A percentile compares a stretch with the other conserved stretches of the same genome.
These are phyloP conservation scores for Calocybe gangraenosa DNA, from an alignment of 768 basidiomycete genomes.

Conservation along the genomic window DNA sequence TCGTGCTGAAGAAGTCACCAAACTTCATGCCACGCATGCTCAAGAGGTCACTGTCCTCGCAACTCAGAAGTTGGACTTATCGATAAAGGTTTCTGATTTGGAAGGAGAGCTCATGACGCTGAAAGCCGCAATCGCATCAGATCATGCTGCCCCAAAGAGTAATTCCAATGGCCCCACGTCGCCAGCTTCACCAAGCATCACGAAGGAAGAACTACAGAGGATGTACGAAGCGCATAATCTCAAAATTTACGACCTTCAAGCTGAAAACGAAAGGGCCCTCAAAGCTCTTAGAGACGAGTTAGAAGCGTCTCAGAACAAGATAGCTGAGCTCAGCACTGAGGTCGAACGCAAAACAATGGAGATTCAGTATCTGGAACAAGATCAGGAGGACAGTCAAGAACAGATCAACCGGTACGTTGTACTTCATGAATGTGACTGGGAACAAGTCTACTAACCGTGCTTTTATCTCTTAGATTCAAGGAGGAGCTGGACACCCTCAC, in stretches of 20 bases:
- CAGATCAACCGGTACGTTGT: constrained; percentile 72
- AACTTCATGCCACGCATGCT: constrained; percentile 54
- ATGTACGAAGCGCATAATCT: constrained; percentile 83
- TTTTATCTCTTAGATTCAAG: constrained; percentile 54
- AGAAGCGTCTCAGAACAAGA: constrained; percentile 42
- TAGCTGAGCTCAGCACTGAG: constrained; percentile 55
- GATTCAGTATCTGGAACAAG: constrained; percentile 73
- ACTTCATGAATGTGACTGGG: constrained; percentile 43
- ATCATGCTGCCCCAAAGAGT: constrained; percentile 46
- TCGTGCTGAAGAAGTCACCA: constrained; percentile 68
- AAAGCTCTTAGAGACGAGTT: constrained; percentile 54
- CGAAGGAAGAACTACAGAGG: constrained; percentile 73
- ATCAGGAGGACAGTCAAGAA: constrained; percentile 73
- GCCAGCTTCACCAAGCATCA: constrained; percentile 45
- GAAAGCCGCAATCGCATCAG: constrained; percentile 51
- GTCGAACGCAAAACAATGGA: constrained; percentile 74
- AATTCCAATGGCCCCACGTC: constrained; percentile 44
- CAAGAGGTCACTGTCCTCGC: constrained; percentile 54
- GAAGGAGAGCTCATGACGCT: constrained; percentile 73
- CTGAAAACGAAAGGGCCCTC: constrained; percentile 57
- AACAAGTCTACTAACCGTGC: constrained; percentile 33
- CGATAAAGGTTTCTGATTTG: constrained; percentile 63
- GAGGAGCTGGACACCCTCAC: constrained; percentile 55
- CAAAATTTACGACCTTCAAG: constrained; percentile 71
- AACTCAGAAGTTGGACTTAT: constrained; percentile 59